Conservation (phyloP, 192 early-diverging fungal species). For the Entomortierella chlamydospora region DNA sequence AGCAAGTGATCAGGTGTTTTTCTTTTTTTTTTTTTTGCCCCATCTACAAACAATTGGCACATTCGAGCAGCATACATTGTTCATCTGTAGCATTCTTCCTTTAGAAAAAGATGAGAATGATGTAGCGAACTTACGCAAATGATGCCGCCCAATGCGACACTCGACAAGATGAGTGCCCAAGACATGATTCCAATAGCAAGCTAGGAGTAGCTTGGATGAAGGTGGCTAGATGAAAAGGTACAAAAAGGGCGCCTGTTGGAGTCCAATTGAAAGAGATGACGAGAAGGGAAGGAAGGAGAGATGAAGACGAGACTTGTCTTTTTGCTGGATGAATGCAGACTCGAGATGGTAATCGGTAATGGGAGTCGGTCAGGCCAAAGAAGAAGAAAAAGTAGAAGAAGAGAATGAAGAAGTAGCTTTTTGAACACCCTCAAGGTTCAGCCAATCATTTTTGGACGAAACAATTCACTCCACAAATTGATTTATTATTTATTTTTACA, state of each 20-base stretch:
- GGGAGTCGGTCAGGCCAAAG: neutral
- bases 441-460: neutral
- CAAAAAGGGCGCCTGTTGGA: neutral
- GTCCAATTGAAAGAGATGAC: neutral
- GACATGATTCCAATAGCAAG: constrained; percentile 12
- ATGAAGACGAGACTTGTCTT: neutral
- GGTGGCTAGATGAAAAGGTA: neutral
- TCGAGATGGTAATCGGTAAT: neutral
- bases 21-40: too few species aligned
- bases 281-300: neutral
- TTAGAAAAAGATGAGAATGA: neutral
- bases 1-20: too few species aligned
- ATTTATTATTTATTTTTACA: too few species aligned
- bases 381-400: constrained; percentile 1
- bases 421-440: too few species aligned
- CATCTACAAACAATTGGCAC: neutral
- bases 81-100: too few species aligned
- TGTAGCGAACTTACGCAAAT: constrained; percentile 24
- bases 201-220: neutral
- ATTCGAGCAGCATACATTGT: too few species aligned
- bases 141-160: constrained; percentile 22
- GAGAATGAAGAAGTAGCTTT: neutral
- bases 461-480: too few species aligned
- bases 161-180: constrained; percentile 33
- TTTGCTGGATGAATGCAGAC: neutral